Percentiles rank a stretch among this genome's conserved stretches.
Evolutionary conservation across 1,284 basidiomycete species (phyloP).

Genomic region (Amylostereum areolatum): DNA sequence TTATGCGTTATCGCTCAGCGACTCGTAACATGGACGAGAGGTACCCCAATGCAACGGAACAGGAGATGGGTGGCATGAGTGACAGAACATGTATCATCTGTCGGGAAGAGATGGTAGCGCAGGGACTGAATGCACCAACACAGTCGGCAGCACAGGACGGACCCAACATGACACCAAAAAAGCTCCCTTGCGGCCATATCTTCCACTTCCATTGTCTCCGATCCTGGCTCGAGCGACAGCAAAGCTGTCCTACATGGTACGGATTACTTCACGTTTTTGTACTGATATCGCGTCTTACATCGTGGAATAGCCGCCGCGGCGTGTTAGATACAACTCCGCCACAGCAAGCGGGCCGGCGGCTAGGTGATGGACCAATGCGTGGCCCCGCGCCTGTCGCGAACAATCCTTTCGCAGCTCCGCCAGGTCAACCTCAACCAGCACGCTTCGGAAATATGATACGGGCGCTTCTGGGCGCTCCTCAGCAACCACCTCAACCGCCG

Average conservation of each 20-base stretch:
- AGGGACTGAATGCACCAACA: slow-evolving; percentile 12
- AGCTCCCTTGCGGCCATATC: slow-evolving; percentile 92
- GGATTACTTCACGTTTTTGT: slow-evolving; percentile 19
- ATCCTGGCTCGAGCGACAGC: slow-evolving; percentile 96
- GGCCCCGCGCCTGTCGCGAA: slow-evolving; percentile 20
- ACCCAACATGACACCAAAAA: slow-evolving; percentile 94
- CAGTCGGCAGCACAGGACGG: slow-evolving; percentile 44
- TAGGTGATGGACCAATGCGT: too few species aligned
- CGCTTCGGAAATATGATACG: slow-evolving; percentile 13
- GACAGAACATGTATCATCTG: slow-evolving; percentile 98
- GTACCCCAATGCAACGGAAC: slow-evolving; percentile 90
- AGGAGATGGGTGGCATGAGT: slow-evolving; percentile 74
- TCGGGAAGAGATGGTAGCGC: slow-evolving; percentile 86
- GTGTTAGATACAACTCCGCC: slow-evolving; percentile 59
- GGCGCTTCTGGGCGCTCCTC: slow-evolving; percentile 12
- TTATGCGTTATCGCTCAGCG: slow-evolving; percentile 89
- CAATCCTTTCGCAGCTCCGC: slow-evolving; percentile 6
- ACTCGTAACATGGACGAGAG: slow-evolving; percentile 96
- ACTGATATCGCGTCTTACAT: slow-evolving; percentile 12
- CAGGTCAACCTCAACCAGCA: slow-evolving; percentile 8
- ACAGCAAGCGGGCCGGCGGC: slow-evolving; percentile 21
- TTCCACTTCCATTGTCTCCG: slow-evolving; percentile 98
- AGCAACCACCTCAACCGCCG: slow-evolving; percentile 11
- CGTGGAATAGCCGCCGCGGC: slow-evolving; percentile 64
- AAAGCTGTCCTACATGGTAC: slow-evolving; percentile 94